These are phyloP conservation scores for Penicillium hesseltinei DNA, from an alignment of 2,329 filamentous ascomycete species.

Conservation along the genomic window DNA sequence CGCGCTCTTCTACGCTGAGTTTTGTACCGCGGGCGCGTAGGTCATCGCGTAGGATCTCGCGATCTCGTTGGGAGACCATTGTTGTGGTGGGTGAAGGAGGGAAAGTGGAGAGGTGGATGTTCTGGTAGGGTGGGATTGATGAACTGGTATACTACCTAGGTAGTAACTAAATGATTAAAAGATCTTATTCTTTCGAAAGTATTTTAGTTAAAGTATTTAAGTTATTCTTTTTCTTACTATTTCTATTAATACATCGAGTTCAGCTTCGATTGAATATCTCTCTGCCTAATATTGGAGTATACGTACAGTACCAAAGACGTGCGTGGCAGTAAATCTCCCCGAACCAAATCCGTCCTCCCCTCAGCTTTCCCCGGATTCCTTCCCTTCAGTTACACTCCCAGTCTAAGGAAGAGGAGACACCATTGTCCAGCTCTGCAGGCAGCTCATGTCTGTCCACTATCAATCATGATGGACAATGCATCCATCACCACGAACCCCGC, in stretches of 20 bases:
- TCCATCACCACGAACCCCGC: slow-evolving; percentile 45
- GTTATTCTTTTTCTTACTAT: background rate
- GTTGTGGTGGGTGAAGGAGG: slow-evolving; percentile 6
- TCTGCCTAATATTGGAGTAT: background rate
- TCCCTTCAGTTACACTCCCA: background rate
- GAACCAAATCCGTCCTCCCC: background rate
- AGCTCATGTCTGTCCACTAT: slow-evolving; percentile 16
- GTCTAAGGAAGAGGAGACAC: background rate
- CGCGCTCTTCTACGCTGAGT: slow-evolving; percentile 49
- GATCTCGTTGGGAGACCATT: slow-evolving; percentile 37
- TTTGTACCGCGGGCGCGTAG: slow-evolving; percentile 40
- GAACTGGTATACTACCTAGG: background rate
- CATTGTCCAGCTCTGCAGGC: background rate
- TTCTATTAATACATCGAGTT: background rate
- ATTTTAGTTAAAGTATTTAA: too few species aligned
- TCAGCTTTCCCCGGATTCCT: slow-evolving; percentile 9
- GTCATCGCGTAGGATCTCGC: slow-evolving; percentile 40
- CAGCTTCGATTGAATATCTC: background rate
- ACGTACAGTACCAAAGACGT: background rate
- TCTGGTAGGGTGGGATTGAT: background rate
- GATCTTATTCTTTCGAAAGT: background rate
- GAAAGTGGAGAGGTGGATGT: slow-evolving; percentile 9
- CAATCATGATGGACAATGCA: slow-evolving; percentile 39
- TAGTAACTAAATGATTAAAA: background rate
- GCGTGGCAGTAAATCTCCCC: slow-evolving; percentile 1